These are phyloP conservation scores for Phellinidium pouzarii DNA, from an alignment of 1,284 basidiomycete genomes.

Conservation along the genomic window DNA sequence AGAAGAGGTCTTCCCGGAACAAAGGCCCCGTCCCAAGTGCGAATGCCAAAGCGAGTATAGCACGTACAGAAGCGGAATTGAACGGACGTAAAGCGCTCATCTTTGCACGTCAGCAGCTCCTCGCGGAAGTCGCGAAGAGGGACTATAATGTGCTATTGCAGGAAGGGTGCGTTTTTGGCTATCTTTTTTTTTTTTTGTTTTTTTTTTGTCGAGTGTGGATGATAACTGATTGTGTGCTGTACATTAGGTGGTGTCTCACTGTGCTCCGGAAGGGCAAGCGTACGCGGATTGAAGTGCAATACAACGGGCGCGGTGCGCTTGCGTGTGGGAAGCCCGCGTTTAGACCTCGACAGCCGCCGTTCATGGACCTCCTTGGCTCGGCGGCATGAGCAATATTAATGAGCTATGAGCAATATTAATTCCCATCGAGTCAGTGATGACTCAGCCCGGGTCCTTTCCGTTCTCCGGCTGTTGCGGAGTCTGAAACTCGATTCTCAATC, in stretches of 20 bases:
- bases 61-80: no score
- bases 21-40: not conserved
- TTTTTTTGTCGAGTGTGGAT: no score
- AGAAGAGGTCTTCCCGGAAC: not conserved
- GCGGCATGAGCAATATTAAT: no score
- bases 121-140: constrained; percentile 47
- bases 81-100: constrained; percentile 42
- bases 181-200: no score
- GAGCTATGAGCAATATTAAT: no score
- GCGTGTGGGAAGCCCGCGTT: constrained; percentile 38
- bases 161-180: constrained; percentile 49
- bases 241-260: constrained; percentile 59
- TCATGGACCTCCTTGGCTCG: constrained; percentile 36
- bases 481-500: no score
- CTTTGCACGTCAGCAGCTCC: constrained; percentile 57
- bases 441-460: no score
- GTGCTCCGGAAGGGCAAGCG: constrained; percentile 53
- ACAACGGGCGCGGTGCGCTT: constrained; percentile 59
- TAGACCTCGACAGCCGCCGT: constrained; percentile 48
- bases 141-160: constrained; percentile 56
- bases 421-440: no score
- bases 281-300: constrained; percentile 60
- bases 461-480: no score
- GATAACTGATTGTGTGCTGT: constrained; percentile 6
- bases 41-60: constrained; percentile 1